These are phyloP conservation scores for Carex cristatella DNA, from an alignment of 176 grass and related monocot species.

Conservation along the genomic window DNA sequence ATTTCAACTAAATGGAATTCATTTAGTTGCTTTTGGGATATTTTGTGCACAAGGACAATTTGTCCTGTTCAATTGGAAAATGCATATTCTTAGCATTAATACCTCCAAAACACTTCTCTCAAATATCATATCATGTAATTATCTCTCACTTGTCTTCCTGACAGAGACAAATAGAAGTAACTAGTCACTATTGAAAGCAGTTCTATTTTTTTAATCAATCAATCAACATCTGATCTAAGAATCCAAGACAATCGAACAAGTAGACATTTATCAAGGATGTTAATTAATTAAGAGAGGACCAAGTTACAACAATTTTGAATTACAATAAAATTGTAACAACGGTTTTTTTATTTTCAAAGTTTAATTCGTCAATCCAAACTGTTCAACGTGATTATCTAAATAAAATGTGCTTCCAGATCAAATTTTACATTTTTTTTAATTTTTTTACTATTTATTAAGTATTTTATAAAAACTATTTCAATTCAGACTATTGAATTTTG, in stretches of 20 bases:
- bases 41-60: background rate
- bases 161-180: background rate
- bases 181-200: too few species aligned
- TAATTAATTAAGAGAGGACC: background rate
- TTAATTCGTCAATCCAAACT: too few species aligned
- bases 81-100: background rate
- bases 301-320: too few species aligned
- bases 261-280: background rate
- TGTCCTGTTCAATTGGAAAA: background rate
- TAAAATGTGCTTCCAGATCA: too few species aligned
- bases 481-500: too few species aligned
- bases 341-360: too few species aligned
- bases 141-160: background rate
- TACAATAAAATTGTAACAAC: too few species aligned
- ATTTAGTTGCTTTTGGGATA: background rate
- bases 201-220: background rate
- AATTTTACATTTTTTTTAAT: too few species aligned
- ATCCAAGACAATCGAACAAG: background rate
- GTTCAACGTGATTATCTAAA: too few species aligned
- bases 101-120: background rate
- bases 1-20: background rate
- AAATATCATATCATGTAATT: background rate
- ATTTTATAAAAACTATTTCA: too few species aligned
- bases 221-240: background rate
- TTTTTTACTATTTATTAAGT: too few species aligned